Conservation (phyloP, 148 eudicot species). For the Talinum fruticosum region DNA sequence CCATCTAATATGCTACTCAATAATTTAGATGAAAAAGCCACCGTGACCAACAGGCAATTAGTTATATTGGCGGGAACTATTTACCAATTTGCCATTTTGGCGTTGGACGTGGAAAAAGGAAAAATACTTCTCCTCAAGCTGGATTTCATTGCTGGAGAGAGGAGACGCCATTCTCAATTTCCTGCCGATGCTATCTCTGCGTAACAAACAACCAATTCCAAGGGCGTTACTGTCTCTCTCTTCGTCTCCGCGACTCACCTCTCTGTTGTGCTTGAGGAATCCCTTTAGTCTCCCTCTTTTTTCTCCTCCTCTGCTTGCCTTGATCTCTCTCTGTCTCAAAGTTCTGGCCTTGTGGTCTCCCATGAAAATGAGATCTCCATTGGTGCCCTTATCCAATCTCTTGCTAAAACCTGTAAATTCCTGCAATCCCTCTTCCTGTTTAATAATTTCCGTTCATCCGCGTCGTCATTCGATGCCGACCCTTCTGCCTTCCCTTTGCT, state of each 20-base stretch:
- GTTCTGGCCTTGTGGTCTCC: neutral
- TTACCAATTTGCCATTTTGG: no score
- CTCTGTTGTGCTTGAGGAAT: neutral
- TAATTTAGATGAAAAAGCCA: no score
- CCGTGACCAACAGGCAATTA: neutral
- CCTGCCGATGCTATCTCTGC: slow-evolving; percentile 6
- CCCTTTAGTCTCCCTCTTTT: neutral
- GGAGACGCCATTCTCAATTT: neutral
- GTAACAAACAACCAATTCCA: neutral
- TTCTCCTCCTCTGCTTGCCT: neutral
- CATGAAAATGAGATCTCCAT: neutral
- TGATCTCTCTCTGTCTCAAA: slow-evolving; percentile 3
- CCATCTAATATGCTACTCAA: no score
- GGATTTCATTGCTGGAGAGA: no score
- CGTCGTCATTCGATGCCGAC: slow-evolving; percentile 1
- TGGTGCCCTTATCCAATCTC: slow-evolving; percentile 19
- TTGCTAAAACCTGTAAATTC: slow-evolving; percentile 24
- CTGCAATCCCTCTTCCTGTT: slow-evolving; percentile 35
- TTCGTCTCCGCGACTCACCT: neutral
- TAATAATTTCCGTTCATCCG: slow-evolving; percentile 15
- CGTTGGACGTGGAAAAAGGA: no score
- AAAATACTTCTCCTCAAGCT: no score
- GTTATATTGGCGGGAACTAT: neutral
- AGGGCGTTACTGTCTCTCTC: neutral
- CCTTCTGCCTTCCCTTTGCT: slow-evolving; percentile 24